Conservation (phyloP, 1,284 basidiomycete species). For the Stereum hirsutum region DNA sequence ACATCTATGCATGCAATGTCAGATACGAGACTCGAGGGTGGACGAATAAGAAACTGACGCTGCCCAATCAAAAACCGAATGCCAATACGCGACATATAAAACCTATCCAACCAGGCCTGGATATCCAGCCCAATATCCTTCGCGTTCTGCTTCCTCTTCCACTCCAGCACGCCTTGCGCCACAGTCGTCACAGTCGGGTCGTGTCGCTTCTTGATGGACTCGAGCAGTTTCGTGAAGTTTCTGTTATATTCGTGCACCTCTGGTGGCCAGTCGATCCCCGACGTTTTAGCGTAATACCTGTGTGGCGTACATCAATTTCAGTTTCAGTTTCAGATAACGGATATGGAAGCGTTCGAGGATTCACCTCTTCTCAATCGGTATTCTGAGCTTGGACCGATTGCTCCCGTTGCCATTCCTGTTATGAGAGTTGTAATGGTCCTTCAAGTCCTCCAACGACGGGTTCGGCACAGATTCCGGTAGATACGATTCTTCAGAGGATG, state of each 20-base stretch:
- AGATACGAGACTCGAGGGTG: not conserved
- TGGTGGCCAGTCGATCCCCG: constrained; percentile 76
- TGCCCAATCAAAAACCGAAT: constrained; percentile 95
- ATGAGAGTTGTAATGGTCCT: constrained; percentile 27
- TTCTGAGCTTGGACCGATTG: constrained; percentile 54
- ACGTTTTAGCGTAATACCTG: constrained; percentile 81
- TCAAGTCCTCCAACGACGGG: constrained; percentile 40
- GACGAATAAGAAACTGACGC: constrained; percentile 39
- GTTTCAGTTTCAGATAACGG: not conserved
- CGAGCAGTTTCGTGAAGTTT: constrained; percentile 81
- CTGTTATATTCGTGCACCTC: constrained; percentile 94
- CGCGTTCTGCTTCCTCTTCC: constrained; percentile 57
- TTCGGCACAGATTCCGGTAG: constrained; percentile 68
- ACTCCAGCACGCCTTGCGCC: constrained; percentile 82
- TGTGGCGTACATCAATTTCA: not conserved
- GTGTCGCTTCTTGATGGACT: constrained; percentile 90
- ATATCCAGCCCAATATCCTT: constrained; percentile 79
- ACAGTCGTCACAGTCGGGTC: constrained; percentile 98
- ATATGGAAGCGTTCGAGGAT: constrained; percentile 8
- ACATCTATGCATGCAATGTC: constrained; percentile 49
- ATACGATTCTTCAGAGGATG: constrained; percentile 21
- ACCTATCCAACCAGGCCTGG: constrained; percentile 93
- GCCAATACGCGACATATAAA: constrained; percentile 96
- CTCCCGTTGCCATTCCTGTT: constrained; percentile 22
- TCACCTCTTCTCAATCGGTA: constrained; percentile 67